Percentiles rank a stretch among this genome's conserved stretches.
Evolutionary conservation across 257 asterid genomes (phyloP).

Genomic region (Paulownia fortunei): DNA sequence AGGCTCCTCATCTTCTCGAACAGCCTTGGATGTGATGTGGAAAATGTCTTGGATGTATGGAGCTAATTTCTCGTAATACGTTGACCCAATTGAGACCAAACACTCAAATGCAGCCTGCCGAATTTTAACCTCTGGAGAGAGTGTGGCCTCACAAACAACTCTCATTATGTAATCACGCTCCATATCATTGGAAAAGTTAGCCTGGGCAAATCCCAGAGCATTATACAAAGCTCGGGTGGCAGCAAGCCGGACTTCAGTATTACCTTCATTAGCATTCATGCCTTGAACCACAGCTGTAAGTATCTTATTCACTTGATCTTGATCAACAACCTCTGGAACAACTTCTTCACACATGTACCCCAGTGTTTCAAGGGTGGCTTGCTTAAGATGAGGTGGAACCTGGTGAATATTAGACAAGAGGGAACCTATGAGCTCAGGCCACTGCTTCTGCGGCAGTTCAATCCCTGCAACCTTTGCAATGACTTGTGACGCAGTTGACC

Average conservation of each 20-base stretch:
- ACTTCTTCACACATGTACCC: constrained; percentile 68
- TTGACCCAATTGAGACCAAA: constrained; percentile 58
- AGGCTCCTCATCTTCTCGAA: constrained; percentile 61
- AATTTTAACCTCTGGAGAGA: constrained; percentile 53
- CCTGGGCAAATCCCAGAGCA: constrained; percentile 67
- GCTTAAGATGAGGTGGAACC: constrained; percentile 58
- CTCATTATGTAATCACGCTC: constrained; percentile 70
- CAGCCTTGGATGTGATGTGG: constrained; percentile 65
- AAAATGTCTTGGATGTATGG: constrained; percentile 62
- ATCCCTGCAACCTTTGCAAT: constrained; percentile 67
- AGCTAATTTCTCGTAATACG: constrained; percentile 58
- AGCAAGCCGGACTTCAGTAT: constrained; percentile 58
- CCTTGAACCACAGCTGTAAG: constrained; percentile 67
- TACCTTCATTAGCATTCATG: constrained; percentile 58
- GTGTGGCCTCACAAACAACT: constrained; percentile 65
- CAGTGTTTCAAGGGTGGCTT: constrained; percentile 63
- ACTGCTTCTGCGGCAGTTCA: constrained; percentile 61
- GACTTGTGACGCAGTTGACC: constrained; percentile 69
- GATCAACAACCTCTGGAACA: constrained; percentile 58
- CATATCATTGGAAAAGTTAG: constrained; percentile 57
- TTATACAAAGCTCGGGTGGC: constrained; percentile 60
- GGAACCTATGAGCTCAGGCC: constrained; percentile 62
- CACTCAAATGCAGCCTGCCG: constrained; percentile 68
- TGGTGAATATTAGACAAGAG: constrained; percentile 59
- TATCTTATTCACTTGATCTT: constrained; percentile 66